Base-by-base conservation (phyloP, 2,329 filamentous ascomycete species). In the Periconia sp. region DNA sequence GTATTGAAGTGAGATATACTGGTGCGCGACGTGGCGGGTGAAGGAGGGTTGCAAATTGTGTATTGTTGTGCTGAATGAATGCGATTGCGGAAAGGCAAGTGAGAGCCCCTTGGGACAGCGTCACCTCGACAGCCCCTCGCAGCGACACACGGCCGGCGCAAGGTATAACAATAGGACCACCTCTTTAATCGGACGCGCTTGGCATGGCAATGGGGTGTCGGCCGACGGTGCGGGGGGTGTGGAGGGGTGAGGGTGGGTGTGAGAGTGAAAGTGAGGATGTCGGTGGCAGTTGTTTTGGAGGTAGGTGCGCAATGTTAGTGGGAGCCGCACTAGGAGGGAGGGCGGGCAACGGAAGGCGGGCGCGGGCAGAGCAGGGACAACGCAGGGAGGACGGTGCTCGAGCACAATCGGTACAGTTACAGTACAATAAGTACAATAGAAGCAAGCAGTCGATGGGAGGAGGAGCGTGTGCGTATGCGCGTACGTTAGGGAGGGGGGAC, bases 161-260 rank as follows among this genome's bases (percentile, higher is more conserved):
- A 40, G 53, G 37, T 31, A 50, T 37, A 37, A n/a, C 42, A 37
- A 49, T 51, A 41, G 37, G 19, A 50, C 48, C 45, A 55, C 43
- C 50, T 55, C 49, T 52, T 56, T 33, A 59, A 14, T 40, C 40
- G 17, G 33, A 35, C 30, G 20, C 47, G 17, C n/a, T 40, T 55
- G 45, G 49, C 57, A 58, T 58, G 41, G 55, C 59, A 54, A 40
- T 52, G 42, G 30, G 18, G 30, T 50, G 53, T 47, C 43, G 23
- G 44, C 37, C 35, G 18, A 11, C 44, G 41, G 47, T 42, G 45
- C 45, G 42, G 54, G 49, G 27, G 51, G 49, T 33, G 50, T 31
- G 31, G 45, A 49, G 50, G 50, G 14, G 44, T 31, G 47, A 48
- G 45, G 45, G 52, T 53, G 45, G 49, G 37, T 48, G 40, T 43